Conservation (phyloP, 2,329 filamentous ascomycete genomes). For the Talaromyces verruculosus region DNA sequence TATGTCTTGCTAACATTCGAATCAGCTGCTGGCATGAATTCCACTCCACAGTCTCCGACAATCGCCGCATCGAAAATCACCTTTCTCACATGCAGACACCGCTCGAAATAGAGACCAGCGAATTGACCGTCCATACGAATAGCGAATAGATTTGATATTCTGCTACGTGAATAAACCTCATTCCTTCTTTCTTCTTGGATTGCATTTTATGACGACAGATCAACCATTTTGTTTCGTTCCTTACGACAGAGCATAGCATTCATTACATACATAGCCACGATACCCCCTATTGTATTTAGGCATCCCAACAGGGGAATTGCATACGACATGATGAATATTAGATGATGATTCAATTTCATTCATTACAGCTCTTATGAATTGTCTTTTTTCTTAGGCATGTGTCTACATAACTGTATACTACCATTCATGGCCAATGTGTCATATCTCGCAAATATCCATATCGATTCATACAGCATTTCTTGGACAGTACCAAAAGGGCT, state of each 20-base stretch:
- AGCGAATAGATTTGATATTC: conserved; percentile 17
- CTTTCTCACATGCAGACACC: conserved; percentile 22
- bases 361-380: no score
- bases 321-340: conserved; percentile 4
- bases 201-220: neutral
- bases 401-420: neutral
- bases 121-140: conserved; percentile 27
- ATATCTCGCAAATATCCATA: no score
- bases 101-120: conserved; percentile 24
- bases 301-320: neutral
- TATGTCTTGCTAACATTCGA: neutral
- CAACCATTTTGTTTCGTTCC: neutral
- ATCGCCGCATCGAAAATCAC: conserved; percentile 34
- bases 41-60: conserved; percentile 34
- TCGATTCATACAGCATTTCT: neutral
- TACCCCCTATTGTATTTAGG: neutral
- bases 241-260: conserved; percentile 4
- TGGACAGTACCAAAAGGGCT: neutral
- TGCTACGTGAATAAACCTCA: neutral
- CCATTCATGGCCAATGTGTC: no score
- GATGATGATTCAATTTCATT: neutral
- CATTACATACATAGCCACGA: conserved; percentile 4
- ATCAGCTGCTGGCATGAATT: conserved; percentile 51
- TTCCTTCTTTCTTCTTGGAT: neutral
- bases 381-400: neutral